Evolutionary conservation across 176 grass and related monocot genomes (phyloP).

Genomic region (Luzula sylvatica): DNA sequence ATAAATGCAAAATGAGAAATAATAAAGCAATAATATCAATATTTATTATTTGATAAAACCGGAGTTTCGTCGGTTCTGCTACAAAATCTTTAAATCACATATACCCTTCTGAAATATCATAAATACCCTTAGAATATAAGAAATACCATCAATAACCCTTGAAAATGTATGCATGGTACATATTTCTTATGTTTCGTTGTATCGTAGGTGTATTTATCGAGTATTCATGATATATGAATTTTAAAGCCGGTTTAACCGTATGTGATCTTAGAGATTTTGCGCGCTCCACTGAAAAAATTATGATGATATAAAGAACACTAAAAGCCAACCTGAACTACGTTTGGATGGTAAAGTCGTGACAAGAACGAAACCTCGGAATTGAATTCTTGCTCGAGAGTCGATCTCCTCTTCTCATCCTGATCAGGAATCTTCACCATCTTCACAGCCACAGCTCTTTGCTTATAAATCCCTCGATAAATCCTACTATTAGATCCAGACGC

Average conservation of each 20-base stretch:
- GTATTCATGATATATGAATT: too few relatives aligned
- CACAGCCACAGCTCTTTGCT: slow-evolving; percentile 77
- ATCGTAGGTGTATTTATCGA: too few relatives aligned
- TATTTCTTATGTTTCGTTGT: too few relatives aligned
- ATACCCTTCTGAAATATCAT: too few relatives aligned
- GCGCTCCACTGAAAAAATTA: too few relatives aligned
- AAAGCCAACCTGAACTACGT: slow-evolving; percentile 59
- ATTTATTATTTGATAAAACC: neutral
- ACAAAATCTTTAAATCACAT: neutral
- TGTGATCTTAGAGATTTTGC: too few relatives aligned
- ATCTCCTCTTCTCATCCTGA: slow-evolving; percentile 66
- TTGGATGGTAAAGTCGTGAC: slow-evolving; percentile 83
- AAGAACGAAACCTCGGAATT: slow-evolving; percentile 94
- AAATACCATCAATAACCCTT: too few relatives aligned
- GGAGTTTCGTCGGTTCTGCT: neutral
- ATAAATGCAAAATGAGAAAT: neutral
- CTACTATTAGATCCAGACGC: slow-evolving; percentile 89
- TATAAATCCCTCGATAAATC: slow-evolving; percentile 96
- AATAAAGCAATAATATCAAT: neutral
- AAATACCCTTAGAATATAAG: neutral
- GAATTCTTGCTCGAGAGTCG: slow-evolving; percentile 70
- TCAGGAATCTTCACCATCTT: slow-evolving; percentile 97
- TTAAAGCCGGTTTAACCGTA: too few relatives aligned
- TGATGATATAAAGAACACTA: neutral
- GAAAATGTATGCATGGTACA: too few relatives aligned